A percentile compares a stretch with the other conserved stretches of the same genome.
Conservation (phyloP, 257 asterid species). For the Ophiorrhiza pumila region DNA sequence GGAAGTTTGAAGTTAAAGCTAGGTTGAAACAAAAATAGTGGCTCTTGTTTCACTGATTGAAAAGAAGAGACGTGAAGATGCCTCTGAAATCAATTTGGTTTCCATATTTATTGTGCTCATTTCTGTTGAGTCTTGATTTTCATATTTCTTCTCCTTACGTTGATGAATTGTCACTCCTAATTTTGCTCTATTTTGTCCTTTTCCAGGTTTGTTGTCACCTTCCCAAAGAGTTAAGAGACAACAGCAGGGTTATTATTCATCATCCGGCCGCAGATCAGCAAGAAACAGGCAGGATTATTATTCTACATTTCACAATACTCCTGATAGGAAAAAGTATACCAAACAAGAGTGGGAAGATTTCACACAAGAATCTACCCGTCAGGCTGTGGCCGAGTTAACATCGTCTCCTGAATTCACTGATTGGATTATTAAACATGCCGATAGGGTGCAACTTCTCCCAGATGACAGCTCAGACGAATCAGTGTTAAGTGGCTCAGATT, state of each 20-base stretch:
- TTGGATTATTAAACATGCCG: constrained; percentile 60
- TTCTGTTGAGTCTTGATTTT: background rate
- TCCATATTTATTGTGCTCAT: background rate
- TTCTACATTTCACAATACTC: constrained; percentile 69
- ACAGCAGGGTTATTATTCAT: constrained; percentile 25
- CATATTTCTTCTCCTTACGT: background rate
- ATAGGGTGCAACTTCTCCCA: constrained; percentile 50
- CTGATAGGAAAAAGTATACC: constrained; percentile 54
- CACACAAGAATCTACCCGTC: constrained; percentile 65
- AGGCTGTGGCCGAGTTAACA: constrained; percentile 60
- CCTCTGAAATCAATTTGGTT: background rate
- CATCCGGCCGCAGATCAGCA: constrained; percentile 23
- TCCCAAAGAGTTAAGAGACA: constrained; percentile 4
- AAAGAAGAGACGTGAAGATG: background rate
- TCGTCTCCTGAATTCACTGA: constrained; percentile 76
- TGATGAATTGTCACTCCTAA: background rate
- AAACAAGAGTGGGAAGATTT: constrained; percentile 70
- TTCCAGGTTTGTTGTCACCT: constrained; percentile 10
- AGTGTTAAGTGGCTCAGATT: constrained; percentile 61
- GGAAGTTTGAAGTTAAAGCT: background rate
- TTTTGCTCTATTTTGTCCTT: background rate
- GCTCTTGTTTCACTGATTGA: background rate
- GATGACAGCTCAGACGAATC: constrained; percentile 62
- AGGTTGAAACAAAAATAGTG: background rate
- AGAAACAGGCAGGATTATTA: constrained; percentile 29